phyloP scores from a whole-genome alignment of 352 stramenopile genomes.

The Phytophthora nicotianae region DNA sequence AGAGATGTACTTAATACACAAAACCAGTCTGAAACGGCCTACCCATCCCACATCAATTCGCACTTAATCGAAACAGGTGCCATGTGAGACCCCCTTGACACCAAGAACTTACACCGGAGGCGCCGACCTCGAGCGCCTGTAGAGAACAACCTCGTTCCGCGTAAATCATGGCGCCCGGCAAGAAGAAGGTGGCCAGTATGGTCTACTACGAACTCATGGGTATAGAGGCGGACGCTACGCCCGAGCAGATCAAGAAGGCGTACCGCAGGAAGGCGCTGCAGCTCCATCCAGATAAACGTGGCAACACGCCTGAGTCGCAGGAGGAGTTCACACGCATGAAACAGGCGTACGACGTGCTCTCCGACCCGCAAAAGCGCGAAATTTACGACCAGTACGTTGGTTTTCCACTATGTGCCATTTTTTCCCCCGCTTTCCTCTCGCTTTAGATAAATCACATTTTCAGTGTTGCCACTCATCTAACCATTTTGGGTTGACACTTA shows the following conservation, averaged over 20 bases:
- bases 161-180: slow-evolving; percentile 34
- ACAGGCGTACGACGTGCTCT: slow-evolving; percentile 93
- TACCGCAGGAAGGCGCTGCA: slow-evolving; percentile 92
- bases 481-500: slow-evolving; percentile 2
- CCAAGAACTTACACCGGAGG: slow-evolving; percentile 21
- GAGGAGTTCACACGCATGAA: slow-evolving; percentile 94
- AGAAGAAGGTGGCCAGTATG: slow-evolving; percentile 76
- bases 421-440: neutral
- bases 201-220: slow-evolving; percentile 88
- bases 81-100: slow-evolving; percentile 18
- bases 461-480: neutral
- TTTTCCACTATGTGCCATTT: slow-evolving; percentile 2
- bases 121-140: neutral
- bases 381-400: slow-evolving; percentile 75
- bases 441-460: slow-evolving; percentile 5
- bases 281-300: slow-evolving; percentile 91
- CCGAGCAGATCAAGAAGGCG: slow-evolving; percentile 92
- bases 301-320: slow-evolving; percentile 80
- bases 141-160: neutral
- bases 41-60: slow-evolving; percentile 25
- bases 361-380: slow-evolving; percentile 85
- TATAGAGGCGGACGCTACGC: slow-evolving; percentile 69
- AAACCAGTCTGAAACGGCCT: slow-evolving; percentile 16
- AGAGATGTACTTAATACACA: slow-evolving; percentile 1
- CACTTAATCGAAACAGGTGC: slow-evolving; percentile 24